Evolutionary conservation across 2,329 filamentous ascomycete species (phyloP), one percentile per base, ranked within the genome.

Genomic region (Fusarium sp.): DNA sequence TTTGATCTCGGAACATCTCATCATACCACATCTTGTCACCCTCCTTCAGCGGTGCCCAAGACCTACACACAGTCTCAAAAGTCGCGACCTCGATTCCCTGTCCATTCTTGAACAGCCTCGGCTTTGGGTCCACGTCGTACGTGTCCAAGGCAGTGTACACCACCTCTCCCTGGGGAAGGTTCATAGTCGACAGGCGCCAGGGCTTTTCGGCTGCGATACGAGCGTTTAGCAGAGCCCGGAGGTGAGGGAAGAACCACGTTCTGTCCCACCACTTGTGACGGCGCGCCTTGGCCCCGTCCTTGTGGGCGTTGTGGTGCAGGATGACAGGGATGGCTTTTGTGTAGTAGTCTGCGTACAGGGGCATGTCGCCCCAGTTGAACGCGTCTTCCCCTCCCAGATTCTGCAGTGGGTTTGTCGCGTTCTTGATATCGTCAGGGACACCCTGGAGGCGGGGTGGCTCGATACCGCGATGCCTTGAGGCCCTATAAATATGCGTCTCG

Each of bases 181-280:
- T 5, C 3, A 73, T 40, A 3, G 63, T 55, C 6, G 64, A 22
- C 1, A 76, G 27, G 2, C 65, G 24, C 20, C 38, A 17, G 0
- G 35, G 35, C 20, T 62, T 55, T 4, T 24, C n/a, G 2, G 64
- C 14, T 1, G 36, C 27, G 24, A 78, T 38, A 11, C 67, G 67
- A 1, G 27, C n/a, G 4, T 57, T 22, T 5, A 70, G 5, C 0
- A 74, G 67, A 1, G 66, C 33, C 1, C 73, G 64, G 0, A 76
- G 64, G 8, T 76, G 62, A 0, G 73, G 73, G 8, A 76, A 77
- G 51, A 62, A 76, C 76, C 74, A 77, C 1, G 69, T 77, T 9
- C 55, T 53, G 35, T 74, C 53, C 73, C 74, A 75, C 74, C 71
- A 76, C 12, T 62, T 57, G 8, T 42, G 49, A 4, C 71, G 59